These are phyloP conservation scores for Podochytrium sp. DNA, from an alignment of 192 early-diverging fungal species.

Conservation along the genomic window DNA sequence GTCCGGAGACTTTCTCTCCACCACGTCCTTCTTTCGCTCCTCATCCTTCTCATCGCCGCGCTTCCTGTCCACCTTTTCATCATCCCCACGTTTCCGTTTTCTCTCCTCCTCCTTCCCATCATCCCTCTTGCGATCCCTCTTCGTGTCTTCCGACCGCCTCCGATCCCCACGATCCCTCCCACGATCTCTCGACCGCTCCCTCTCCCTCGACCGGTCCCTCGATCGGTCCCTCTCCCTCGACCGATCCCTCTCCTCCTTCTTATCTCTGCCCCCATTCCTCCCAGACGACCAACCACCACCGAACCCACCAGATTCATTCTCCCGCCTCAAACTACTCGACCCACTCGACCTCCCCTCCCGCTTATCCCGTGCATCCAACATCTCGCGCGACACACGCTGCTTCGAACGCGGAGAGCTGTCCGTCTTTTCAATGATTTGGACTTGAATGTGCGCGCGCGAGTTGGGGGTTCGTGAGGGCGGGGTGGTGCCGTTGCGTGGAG, in stretches of 20 bases:
- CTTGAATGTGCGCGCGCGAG: not conserved
- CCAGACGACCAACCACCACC: not conserved
- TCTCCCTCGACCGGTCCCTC: not conserved
- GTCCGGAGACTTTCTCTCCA: not conserved
- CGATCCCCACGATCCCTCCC: not conserved
- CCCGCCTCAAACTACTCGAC: not conserved
- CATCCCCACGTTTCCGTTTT: constrained; percentile 6
- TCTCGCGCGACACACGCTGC: not conserved
- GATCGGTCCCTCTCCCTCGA: not conserved
- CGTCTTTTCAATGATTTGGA: constrained; percentile 1
- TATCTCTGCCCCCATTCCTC: not conserved
- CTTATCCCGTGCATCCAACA: not conserved
- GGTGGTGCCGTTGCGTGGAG: not conserved
- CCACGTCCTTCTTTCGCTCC: not conserved
- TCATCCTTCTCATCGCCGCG: not conserved
- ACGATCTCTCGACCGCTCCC: not conserved
- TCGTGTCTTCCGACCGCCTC: not conserved
- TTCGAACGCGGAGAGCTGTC: not conserved
- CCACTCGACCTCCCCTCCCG: not conserved
- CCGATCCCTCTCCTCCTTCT: not conserved
- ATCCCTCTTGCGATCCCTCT: not conserved
- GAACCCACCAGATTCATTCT: not conserved
- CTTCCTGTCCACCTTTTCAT: not conserved
- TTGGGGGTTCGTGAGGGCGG: not conserved
- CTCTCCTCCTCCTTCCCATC: not conserved